A percentile compares a stretch with the other conserved stretches of the same genome.
Evolutionary conservation across 768 basidiomycete genomes (phyloP).

Genomic region (Tephrocybe rancida): DNA sequence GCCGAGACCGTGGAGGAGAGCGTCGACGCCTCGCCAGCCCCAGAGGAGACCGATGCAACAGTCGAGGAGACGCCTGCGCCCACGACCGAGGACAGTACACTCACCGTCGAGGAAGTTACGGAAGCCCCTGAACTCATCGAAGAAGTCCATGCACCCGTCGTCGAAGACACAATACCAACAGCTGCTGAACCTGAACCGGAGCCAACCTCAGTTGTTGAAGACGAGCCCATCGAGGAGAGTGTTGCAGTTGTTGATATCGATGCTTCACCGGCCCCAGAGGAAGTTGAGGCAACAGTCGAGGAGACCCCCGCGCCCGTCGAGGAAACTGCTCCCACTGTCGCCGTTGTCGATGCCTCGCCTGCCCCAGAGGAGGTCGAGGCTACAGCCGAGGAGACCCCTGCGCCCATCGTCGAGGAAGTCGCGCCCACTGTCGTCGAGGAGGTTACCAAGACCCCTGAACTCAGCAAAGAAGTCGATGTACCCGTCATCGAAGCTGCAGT

Average conservation of each 20-base stretch:
- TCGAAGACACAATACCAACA: too few species aligned
- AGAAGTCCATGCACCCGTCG: too few species aligned
- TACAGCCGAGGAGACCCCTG: too few species aligned
- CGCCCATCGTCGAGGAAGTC: not conserved
- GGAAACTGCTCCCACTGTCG: not conserved
- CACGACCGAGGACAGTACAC: too few species aligned
- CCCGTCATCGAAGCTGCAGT: too few species aligned
- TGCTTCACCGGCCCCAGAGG: not conserved
- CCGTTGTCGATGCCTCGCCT: not conserved
- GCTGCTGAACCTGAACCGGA: not conserved
- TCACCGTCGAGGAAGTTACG: not conserved
- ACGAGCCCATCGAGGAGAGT: not conserved
- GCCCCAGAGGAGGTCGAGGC: too few species aligned
- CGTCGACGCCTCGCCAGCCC: not conserved
- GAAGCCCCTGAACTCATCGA: too few species aligned
- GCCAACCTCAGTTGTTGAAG: not conserved
- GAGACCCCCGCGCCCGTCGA: not conserved
- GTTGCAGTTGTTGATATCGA: not conserved
- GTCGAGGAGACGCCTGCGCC: too few species aligned
- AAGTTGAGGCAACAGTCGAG: too few species aligned
- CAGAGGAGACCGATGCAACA: not conserved
- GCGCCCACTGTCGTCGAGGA: not conserved
- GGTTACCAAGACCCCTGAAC: not conserved
- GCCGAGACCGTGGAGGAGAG: not conserved
- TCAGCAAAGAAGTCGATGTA: too few species aligned